Evolutionary conservation across 257 asterid genomes (phyloP).

Genomic region (Petunia secreta): DNA sequence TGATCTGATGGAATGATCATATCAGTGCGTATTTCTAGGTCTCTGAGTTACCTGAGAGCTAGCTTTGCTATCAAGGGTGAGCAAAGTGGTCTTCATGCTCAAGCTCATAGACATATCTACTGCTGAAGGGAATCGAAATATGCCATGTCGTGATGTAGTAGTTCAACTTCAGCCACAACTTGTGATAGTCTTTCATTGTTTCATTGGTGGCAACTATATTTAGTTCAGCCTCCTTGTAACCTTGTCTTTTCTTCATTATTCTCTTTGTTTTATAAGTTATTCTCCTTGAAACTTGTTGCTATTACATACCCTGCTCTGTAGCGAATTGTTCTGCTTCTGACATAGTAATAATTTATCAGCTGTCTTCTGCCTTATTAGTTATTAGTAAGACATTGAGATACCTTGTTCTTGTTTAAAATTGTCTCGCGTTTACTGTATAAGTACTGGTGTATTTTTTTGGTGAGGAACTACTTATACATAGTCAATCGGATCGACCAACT

Average conservation of each 20-base stretch:
- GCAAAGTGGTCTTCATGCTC: slow-evolving; percentile 9
- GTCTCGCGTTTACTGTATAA: no score
- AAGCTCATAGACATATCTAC: not conserved
- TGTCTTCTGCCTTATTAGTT: not conserved
- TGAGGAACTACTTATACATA: no score
- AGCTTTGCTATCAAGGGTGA: not conserved
- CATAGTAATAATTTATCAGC: not conserved
- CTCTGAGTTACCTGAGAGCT: not conserved
- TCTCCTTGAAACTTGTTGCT: not conserved
- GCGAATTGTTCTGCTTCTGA: not conserved
- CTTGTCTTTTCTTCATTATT: no score
- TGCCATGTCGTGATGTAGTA: not conserved
- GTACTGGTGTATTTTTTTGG: not conserved
- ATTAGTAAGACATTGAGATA: not conserved
- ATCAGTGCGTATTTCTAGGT: not conserved
- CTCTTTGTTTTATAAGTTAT: no score
- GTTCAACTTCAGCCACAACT: not conserved
- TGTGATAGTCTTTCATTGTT: not conserved
- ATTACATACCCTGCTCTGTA: not conserved
- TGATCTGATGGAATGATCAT: not conserved
- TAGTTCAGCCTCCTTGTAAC: not conserved
- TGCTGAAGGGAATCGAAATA: not conserved
- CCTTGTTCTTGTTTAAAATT: not conserved
- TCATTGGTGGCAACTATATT: not conserved
- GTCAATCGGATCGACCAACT: no score